Base-by-base conservation (phyloP, 495 filamentous ascomycete species). In the Penicillium desertorum region DNA sequence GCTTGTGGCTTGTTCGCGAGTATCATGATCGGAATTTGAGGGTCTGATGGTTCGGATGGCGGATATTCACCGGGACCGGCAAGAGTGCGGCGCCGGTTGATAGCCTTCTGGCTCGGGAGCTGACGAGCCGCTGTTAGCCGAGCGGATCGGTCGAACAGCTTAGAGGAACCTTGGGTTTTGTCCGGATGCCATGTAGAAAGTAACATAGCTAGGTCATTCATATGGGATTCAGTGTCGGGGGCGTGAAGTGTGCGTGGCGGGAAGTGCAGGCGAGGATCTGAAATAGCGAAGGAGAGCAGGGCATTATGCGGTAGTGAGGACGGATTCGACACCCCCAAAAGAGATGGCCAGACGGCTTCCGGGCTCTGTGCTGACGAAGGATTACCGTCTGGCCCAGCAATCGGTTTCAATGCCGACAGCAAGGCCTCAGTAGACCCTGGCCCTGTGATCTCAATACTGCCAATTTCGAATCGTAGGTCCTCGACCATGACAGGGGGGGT, bases 391-490 rank as follows among this genome's bases (percentile, higher is more conserved):
- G 30, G 59, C 54, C 45, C 56, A 59, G 83, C 29, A 22, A 48
- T 43, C 20, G 92, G 87, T 47, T 82, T 79, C 49, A 98, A 79
- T 17, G 88, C 76, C 7, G 86, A 82, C 22, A 92, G 75, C 3
- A 98, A 74, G 3, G 91, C 80, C 69, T 97, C 91, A 3, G 88
- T 92, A 7, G 91, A 88, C 2, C 81, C 88, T 1, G 94, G 91
- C 0, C 94, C 94, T 0, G 83, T 87, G 52, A 97, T 76, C 59
- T 96, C 89, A 49, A 98, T 93, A 66, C 91, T 96, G 44, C 94
- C 94, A 69, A 98, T 88, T 62, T 98, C 92, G 64, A 91, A 98
- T 3, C 94, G 84, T 14, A 98, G 69, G 66, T 98, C 94, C 66
- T 96, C 90, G n/a, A 96, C 67, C 54, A 83, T 85, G 20, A 93